Evolutionary conservation across 768 basidiomycete genomes (phyloP).

Genomic region (Xanthoconium stramineum): DNA sequence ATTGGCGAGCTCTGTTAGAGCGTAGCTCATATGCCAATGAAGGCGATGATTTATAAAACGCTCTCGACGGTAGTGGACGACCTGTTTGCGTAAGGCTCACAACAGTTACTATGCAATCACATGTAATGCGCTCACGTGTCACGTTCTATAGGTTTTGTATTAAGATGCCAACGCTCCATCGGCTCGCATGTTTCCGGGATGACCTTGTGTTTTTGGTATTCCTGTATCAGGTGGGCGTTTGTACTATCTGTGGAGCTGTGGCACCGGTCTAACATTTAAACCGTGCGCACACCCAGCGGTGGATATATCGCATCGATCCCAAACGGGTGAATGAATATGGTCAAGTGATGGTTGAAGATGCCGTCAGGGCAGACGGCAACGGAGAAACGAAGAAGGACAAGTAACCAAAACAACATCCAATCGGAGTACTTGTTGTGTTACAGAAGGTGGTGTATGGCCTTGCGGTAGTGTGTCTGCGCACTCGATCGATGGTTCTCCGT

Average conservation of each 20-base stretch:
- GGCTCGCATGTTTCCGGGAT: conserved; percentile 87
- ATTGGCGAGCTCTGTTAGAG: conserved; percentile 46
- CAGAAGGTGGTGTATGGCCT: conserved; percentile 9
- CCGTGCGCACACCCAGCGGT: conserved; percentile 54
- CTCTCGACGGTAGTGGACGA: conserved; percentile 90
- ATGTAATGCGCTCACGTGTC: conserved; percentile 15
- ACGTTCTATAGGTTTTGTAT: conserved; percentile 72
- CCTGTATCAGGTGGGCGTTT: conserved; percentile 74
- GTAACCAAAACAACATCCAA: conserved; percentile 26
- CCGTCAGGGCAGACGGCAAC: conserved; percentile 36
- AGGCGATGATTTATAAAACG: conserved; percentile 95
- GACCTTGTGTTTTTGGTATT: conserved; percentile 91
- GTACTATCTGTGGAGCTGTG: conserved; percentile 5
- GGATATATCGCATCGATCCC: conserved; percentile 96
- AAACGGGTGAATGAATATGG: conserved; percentile 97
- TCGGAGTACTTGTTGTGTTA: conserved; percentile 2
- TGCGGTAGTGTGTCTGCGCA: conserved; percentile 1
- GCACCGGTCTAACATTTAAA: conserved; percentile 9
- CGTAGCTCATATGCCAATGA: conserved; percentile 98
- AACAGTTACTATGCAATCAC: conserved; percentile 11
- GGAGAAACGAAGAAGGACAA: conserved; percentile 57
- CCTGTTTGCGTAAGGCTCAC: conserved; percentile 70
- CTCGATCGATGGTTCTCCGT: not conserved
- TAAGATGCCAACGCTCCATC: conserved; percentile 94
- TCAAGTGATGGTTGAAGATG: conserved; percentile 64